Evolutionary conservation across 352 stramenopile species (phyloP), one percentile per base, ranked within the genome.

Genomic region (Phytophthora lateralis): DNA sequence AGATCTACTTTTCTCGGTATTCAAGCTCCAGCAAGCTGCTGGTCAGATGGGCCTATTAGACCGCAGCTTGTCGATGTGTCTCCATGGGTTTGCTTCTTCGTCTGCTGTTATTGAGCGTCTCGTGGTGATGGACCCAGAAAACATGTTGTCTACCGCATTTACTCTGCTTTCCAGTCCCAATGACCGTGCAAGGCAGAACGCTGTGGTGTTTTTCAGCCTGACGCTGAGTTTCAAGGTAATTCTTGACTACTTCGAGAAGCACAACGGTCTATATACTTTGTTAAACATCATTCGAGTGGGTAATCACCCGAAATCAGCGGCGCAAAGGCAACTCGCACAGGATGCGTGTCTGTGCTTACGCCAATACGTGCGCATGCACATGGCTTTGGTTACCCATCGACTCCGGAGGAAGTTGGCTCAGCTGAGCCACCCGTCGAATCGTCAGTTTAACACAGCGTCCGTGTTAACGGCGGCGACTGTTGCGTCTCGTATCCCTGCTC

Each of bases 201-300:
- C 82, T 0, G 83, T 96, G 8, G 82, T 94, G 14, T 96, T 93
- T 55, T 96, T 91, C 45, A 83, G 85, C 18, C 67, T 96, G 39
- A 92, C 85, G 5, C 55, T 96, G 20, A 65, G 72, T 14, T 96
- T 94, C 50, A 93, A 90, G 45, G 72, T 77, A 7, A 89, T 93
- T 55, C 67, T 94, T 21, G 87, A 96, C 29, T 86, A 85, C 53
- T 96, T 96, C 53, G 85, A 96, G 37, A 90, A 87, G 34, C 62
- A 92, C 45, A 82, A 96, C n/a, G 85, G 87, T 0, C 32, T 96
- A 12, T 96, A 96, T 55, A 91, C 78, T 9, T 58, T 96, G 15
- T 51, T 96, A 17, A 96, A 94, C 64, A 88, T 93, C 34, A 93
- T 96, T 48, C 83, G 87, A 18, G 82, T 86, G 4, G 85, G 83